Evolutionary conservation across 78 protist species (phyloP), one percentile per base, ranked within the genome.

Genomic region (Dictyostelium capitatum): DNA sequence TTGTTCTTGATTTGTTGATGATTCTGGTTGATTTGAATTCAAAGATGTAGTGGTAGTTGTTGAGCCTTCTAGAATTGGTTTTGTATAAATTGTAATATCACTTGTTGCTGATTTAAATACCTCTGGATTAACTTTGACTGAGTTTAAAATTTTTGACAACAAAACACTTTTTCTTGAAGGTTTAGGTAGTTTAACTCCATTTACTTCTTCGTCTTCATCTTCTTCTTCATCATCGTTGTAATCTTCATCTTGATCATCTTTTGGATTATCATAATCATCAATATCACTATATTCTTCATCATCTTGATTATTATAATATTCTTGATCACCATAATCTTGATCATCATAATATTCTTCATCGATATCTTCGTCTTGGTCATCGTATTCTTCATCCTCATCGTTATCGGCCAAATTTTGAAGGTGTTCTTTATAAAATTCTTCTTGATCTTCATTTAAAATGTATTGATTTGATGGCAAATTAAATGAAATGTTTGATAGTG

Each of bases 1-100:
- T 25, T 62, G 70, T 62, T 62, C 70, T 62, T 62, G 70, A 62
- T 30, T 25, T 14, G 70, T 62, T n/a, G 70, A 62, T 25, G 70
- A 62, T 62, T 62, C 28, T 25, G 70, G 28, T 20, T 30, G 32
- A 25, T 30, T 32, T 3, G 70, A 23, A 11, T n/a, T n/a, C n/a
- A n/a, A n/a, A n/a, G n/a, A n/a, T n/a, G 70, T 62, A 37, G 70
- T 23, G 32, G 37, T 3, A 62, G 10, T 7, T 25, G 25, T 23
- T 62, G 11, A 25, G 8, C 30, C 37, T 62, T 57, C 67, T 23
- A 62, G 10, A 25, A 37, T 25, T 62, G 70, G 70, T 11, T 11
- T 32, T 9, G 70, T 62, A 62, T 62, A 62, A 14, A 62, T 62
- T 25, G 23, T 37, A 25, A 30, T 23, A 23, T 62, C 70, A 62